Conservation (phyloP, 2,329 filamentous ascomycete species). For the Trichoderma sp. region DNA sequence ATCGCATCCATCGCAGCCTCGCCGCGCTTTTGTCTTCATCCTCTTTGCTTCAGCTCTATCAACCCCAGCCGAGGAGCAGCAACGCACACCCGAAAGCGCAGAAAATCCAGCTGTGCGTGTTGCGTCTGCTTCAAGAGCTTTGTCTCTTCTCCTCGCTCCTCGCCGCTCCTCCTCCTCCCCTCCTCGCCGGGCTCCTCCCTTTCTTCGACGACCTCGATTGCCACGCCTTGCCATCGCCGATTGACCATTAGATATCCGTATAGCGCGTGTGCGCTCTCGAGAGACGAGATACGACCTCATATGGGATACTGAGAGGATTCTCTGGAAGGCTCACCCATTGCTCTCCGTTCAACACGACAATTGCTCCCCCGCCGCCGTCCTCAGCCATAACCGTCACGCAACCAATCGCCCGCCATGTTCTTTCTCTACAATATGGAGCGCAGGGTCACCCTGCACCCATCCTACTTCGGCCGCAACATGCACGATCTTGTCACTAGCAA, state of each 20-base stretch:
- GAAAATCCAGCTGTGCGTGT: slow-evolving; percentile 5
- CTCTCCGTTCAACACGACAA: background rate
- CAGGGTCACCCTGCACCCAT: slow-evolving; percentile 90
- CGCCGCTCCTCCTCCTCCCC: background rate
- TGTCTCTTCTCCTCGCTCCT: background rate
- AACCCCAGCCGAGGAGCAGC: slow-evolving; percentile 13
- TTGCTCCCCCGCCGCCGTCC: background rate
- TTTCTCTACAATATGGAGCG: slow-evolving; percentile 97
- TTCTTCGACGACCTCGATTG: background rate
- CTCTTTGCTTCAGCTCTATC: background rate
- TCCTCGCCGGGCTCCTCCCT: background rate
- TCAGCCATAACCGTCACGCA: background rate
- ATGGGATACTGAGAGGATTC: background rate
- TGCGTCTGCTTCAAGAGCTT: slow-evolving; percentile 15
- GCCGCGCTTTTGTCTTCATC: slow-evolving; percentile 16
- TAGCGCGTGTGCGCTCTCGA: background rate
- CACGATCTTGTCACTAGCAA: slow-evolving; percentile 86
- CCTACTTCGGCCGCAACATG: slow-evolving; percentile 93
- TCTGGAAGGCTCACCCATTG: background rate
- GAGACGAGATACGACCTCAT: background rate
- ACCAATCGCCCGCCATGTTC: slow-evolving; percentile 65
- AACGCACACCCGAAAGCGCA: slow-evolving; percentile 19
- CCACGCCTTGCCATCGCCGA: background rate
- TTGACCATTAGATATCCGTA: background rate
- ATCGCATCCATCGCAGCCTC: slow-evolving; percentile 16